phyloP scores from a whole-genome alignment of 1,284 basidiomycete species.

The Inonotus hispidus region DNA sequence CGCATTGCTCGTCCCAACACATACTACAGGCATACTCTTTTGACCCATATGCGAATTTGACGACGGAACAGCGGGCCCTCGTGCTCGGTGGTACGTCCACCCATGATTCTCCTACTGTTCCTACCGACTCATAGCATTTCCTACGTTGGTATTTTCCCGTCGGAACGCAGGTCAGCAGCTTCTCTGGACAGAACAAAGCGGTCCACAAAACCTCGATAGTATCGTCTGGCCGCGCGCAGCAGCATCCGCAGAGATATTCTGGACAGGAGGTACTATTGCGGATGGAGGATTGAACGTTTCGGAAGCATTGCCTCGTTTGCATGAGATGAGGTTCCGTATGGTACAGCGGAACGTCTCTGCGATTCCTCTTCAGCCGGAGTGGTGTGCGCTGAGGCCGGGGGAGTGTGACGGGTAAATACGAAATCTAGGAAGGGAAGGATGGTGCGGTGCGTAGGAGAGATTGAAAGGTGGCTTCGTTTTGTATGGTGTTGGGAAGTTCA shows the following conservation, averaged over 20 bases:
- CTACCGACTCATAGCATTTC: too few species aligned
- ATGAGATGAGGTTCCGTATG: slow-evolving; percentile 38
- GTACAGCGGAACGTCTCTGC: slow-evolving; percentile 36
- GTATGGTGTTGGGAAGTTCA: neutral
- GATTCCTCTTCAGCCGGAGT: slow-evolving; percentile 40
- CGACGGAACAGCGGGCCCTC: slow-evolving; percentile 35
- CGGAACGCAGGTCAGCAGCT: too few species aligned
- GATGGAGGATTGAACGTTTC: slow-evolving; percentile 18
- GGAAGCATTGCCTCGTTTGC: slow-evolving; percentile 37
- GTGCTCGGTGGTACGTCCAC: slow-evolving; percentile 25
- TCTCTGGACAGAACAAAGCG: slow-evolving; percentile 55
- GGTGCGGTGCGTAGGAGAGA: neutral
- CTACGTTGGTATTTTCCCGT: too few species aligned
- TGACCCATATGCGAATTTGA: slow-evolving; percentile 44
- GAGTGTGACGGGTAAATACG: slow-evolving; percentile 20
- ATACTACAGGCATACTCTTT: slow-evolving; percentile 52
- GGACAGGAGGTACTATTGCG: slow-evolving; percentile 38
- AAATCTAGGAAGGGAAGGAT: neutral
- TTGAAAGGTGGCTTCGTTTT: neutral
- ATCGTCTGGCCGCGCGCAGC: slow-evolving; percentile 61
- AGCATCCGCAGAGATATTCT: slow-evolving; percentile 55
- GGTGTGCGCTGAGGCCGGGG: slow-evolving; percentile 39
- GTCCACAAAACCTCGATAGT: slow-evolving; percentile 45
- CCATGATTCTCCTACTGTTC: too few species aligned
- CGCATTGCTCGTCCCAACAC: too few species aligned